Base-by-base conservation (phyloP, 352 stramenopile genomes). In the Phytophthora cryptogea region DNA sequence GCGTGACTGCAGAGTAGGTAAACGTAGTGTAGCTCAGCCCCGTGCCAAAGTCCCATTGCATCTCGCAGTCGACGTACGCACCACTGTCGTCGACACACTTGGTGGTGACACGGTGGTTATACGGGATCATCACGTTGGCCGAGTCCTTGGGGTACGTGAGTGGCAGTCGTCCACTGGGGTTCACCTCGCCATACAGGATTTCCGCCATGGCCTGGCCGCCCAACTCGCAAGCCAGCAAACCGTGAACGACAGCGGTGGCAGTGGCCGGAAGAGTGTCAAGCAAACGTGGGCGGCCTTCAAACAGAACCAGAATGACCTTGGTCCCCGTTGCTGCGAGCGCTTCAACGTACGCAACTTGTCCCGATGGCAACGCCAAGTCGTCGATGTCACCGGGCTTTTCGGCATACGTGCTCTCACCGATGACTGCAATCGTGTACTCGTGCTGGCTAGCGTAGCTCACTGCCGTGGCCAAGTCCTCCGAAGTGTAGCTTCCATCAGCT, bases 341-440 rank as follows among this genome's bases (percentile, higher is more conserved):
- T 10, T 74, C 66, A 9, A 96, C 76, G 45, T 95, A 96, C 44
- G 76, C 72, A 23, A 92, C 61, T 53, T 96, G 84, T 6, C 87
- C 85, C 1, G 36, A 14, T 0, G 88, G 74, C 7, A 96, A 64
- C 0, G 68, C 70, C 10, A 94, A 50, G 50, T 96, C 81, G 28
- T 91, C 63, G 42, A 97, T 91, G 54, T 97, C 89, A 3, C 89
- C 89, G 2, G 79, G 71, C 50, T 96, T 96, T 56, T 97, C 89
- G 5, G 88, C 72, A 59, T 96, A 97, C 0, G 74, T 63, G 7
- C 43, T 33, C 55, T 97, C 89, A 14, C 89, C 89, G 32, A 96
- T 79, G 30, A 80, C 84, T 5, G 90, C 74, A 23, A 97, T 74
- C 0, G 86, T 90, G 66, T 92, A 89, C 8, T 76, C 50, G 5